Conservation (phyloP, 2,329 filamentous ascomycete genomes). For the Pestalotiopsis sp. region DNA sequence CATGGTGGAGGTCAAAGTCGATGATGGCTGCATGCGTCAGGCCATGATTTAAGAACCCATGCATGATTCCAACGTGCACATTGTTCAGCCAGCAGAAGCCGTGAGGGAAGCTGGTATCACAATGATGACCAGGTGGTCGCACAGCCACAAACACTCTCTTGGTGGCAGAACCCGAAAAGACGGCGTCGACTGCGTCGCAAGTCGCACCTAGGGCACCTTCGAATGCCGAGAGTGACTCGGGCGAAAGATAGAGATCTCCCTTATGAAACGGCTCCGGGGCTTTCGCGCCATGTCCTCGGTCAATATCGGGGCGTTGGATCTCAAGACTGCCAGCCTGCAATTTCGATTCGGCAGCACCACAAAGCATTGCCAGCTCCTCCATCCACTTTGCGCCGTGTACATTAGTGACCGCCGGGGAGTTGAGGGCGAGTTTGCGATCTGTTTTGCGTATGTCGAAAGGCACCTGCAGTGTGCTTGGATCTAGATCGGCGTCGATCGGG, state of each 20-base stretch:
- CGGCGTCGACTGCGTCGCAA: conserved; percentile 86
- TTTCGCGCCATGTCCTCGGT: conserved; percentile 44
- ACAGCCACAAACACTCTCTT: conserved; percentile 88
- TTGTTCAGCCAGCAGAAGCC: conserved; percentile 99
- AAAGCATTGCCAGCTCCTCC: conserved; percentile 86
- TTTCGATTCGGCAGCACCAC: conserved; percentile 76
- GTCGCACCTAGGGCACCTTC: conserved; percentile 92
- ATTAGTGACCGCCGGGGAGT: conserved; percentile 79
- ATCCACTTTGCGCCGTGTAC: conserved; percentile 94
- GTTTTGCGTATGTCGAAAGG: conserved; percentile 90
- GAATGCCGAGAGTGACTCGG: conserved; percentile 83
- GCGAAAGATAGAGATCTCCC: conserved; percentile 88
- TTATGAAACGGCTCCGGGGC: conserved; percentile 69
- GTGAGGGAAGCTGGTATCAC: conserved; percentile 84
- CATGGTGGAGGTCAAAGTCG: conserved; percentile 90
- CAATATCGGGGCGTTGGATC: conserved; percentile 69
- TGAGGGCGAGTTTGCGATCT: conserved; percentile 68
- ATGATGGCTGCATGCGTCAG: conserved; percentile 93
- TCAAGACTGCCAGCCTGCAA: conserved; percentile 77
- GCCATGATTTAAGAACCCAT: conserved; percentile 81
- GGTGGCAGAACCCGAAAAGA: conserved; percentile 67
- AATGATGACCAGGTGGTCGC: conserved; percentile 93
- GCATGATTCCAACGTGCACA: conserved; percentile 93
- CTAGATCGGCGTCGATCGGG: conserved; percentile 66
- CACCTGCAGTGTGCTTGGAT: conserved; percentile 56